Conservation (phyloP, 2,329 filamentous ascomycete species). For the Botrytis cinerea region DNA sequence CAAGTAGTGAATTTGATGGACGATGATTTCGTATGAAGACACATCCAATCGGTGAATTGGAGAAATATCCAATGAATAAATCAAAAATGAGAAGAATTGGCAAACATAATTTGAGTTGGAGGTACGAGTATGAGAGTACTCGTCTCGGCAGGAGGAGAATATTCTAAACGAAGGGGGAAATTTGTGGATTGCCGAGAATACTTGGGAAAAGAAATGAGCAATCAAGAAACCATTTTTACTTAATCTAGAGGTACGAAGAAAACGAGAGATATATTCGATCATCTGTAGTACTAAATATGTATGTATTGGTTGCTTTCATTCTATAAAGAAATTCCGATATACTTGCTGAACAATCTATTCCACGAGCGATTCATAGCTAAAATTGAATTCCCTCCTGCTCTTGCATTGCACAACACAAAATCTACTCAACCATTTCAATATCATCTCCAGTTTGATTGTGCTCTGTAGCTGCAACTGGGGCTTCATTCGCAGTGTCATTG, state of each 20-base stretch:
- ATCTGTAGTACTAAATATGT: not conserved
- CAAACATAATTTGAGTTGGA: no score
- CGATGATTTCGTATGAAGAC: not conserved
- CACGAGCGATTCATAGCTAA: not conserved
- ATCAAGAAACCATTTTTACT: not conserved
- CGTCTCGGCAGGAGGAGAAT: not conserved
- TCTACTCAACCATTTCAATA: conserved; percentile 64
- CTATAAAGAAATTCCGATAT: not conserved
- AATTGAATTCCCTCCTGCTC: not conserved
- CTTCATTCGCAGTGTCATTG: conserved; percentile 38
- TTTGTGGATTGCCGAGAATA: not conserved
- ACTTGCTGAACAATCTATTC: not conserved
- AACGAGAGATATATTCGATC: not conserved
- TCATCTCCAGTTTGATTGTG: conserved; percentile 51
- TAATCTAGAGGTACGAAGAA: not conserved
- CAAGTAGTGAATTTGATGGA: not conserved
- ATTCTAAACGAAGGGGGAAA: not conserved
- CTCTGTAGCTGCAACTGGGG: conserved; percentile 37
- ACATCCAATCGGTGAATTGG: not conserved
- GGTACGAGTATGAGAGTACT: not conserved
- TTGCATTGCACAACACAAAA: not conserved
- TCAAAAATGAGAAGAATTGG: not conserved
- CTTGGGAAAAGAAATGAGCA: not conserved
- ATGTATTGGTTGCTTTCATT: not conserved
- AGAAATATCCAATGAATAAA: not conserved